Evolutionary conservation across 108 stramenopile genomes (phyloP).

Genomic region (Nitzschia sp.): DNA sequence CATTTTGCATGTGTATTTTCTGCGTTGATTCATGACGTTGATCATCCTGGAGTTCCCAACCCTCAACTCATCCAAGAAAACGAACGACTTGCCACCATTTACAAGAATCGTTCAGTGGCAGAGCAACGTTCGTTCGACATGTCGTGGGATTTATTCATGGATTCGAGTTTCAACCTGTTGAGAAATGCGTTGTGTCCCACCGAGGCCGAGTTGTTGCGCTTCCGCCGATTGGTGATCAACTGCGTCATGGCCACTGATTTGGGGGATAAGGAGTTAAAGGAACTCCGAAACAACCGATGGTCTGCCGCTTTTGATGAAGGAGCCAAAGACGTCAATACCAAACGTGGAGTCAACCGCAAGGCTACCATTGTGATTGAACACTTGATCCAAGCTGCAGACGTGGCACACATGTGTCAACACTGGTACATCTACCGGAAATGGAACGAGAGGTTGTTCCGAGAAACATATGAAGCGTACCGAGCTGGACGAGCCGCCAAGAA

Average conservation of each 20-base stretch:
- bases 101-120: slow-evolving; percentile 30
- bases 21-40: background rate
- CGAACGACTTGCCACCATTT: slow-evolving; percentile 12
- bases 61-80: slow-evolving; percentile 28
- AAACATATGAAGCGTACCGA: slow-evolving; percentile 27
- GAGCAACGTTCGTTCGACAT: slow-evolving; percentile 30
- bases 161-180: slow-evolving; percentile 15
- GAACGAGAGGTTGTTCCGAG: slow-evolving; percentile 35
- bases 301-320: slow-evolving; percentile 22
- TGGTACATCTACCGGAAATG: slow-evolving; percentile 36
- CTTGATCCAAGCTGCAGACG: slow-evolving; percentile 39
- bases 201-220: slow-evolving; percentile 20
- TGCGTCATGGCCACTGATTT: slow-evolving; percentile 39
- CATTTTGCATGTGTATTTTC: slow-evolving; percentile 26
- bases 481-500: slow-evolving; percentile 32
- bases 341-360: slow-evolving; percentile 25
- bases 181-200: slow-evolving; percentile 14
- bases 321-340: background rate
- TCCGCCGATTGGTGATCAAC: slow-evolving; percentile 33
- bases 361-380: no score
- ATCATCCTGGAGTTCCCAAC: slow-evolving; percentile 18
- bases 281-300: slow-evolving; percentile 27
- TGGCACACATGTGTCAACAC: slow-evolving; percentile 42
- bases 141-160: slow-evolving; percentile 34
- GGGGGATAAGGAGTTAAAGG: slow-evolving; percentile 29